A percentile compares a stretch with the other conserved stretches of the same genome.
phyloP scores from a whole-genome alignment of 345 rosid species.

The Balakata baccata region DNA sequence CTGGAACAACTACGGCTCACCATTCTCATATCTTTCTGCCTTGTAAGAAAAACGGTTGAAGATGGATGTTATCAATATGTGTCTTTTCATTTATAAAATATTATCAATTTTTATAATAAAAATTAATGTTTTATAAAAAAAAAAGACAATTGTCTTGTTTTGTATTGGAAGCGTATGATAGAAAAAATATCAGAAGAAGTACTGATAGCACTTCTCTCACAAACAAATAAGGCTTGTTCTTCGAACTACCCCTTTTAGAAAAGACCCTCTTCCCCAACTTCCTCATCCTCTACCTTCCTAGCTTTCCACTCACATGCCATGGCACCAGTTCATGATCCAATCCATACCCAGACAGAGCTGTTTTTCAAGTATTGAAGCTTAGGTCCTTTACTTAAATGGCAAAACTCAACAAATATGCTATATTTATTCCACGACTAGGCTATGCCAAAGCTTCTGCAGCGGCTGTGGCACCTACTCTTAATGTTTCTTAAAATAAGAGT shows the following conservation, averaged over 20 bases:
- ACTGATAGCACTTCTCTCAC: too few relatives aligned
- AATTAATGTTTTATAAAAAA: too few relatives aligned
- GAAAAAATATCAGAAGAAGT: too few relatives aligned
- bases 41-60: too few relatives aligned
- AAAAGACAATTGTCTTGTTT: too few relatives aligned
- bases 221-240: slow-evolving; percentile 25
- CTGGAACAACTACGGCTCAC: too few relatives aligned
- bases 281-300: slow-evolving; percentile 51
- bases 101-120: too few relatives aligned
- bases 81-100: too few relatives aligned
- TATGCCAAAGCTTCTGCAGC: slow-evolving; percentile 43
- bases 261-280: slow-evolving; percentile 49
- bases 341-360: slow-evolving; percentile 36
- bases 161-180: too few relatives aligned
- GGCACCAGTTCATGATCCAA: slow-evolving; percentile 52
- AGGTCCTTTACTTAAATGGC: slow-evolving; percentile 25
- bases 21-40: too few relatives aligned
- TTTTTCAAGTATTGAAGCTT: slow-evolving; percentile 37
- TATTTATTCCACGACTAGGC: slow-evolving; percentile 31
- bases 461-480: slow-evolving; percentile 35
- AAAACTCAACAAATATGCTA: slow-evolving; percentile 20
- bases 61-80: too few relatives aligned
- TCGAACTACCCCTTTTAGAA: slow-evolving; percentile 33
- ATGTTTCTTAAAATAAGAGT: slow-evolving; percentile 25
- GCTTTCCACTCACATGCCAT: slow-evolving; percentile 33